Evolutionary conservation across 371 early-diverging fungal species (phyloP).

Genomic region (Umbelopsis sp.): DNA sequence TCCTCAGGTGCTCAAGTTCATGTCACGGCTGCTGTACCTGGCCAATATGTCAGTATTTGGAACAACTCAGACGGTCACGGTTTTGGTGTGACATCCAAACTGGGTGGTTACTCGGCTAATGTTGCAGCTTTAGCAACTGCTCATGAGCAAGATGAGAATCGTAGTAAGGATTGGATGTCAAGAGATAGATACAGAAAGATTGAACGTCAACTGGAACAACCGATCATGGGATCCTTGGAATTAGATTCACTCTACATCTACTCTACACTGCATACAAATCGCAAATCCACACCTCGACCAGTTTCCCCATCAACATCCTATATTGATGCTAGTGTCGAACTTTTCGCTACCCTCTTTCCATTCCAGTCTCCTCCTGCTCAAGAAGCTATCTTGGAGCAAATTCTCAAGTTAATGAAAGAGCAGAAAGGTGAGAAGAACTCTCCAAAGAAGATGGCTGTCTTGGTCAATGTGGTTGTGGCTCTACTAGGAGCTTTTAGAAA

Average conservation of each 20-base stretch:
- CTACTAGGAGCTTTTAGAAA: constrained; percentile 72
- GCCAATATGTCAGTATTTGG: constrained; percentile 63
- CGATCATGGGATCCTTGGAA: constrained; percentile 63
- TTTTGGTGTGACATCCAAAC: constrained; percentile 64
- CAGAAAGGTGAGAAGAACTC: constrained; percentile 71
- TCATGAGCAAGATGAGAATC: constrained; percentile 29
- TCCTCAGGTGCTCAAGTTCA: constrained; percentile 60
- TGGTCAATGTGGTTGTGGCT: constrained; percentile 79
- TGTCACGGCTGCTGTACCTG: constrained; percentile 55
- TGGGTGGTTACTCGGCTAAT: constrained; percentile 58
- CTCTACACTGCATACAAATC: constrained; percentile 41
- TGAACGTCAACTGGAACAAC: constrained; percentile 61
- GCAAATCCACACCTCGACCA: constrained; percentile 34
- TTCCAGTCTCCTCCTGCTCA: constrained; percentile 69
- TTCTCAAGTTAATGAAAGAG: constrained; percentile 69
- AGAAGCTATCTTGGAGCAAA: constrained; percentile 75
- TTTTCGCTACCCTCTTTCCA: constrained; percentile 77
- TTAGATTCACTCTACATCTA: constrained; percentile 63
- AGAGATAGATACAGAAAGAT: constrained; percentile 60
- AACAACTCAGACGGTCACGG: constrained; percentile 64
- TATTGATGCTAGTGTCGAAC: constrained; percentile 53
- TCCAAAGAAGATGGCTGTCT: constrained; percentile 75
- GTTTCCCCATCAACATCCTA: constrained; percentile 45
- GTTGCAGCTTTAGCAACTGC: constrained; percentile 34
- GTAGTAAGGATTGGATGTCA: constrained; percentile 60